Evolutionary conservation across 2,329 filamentous ascomycete species (phyloP).

Genomic region (Rachicladosporium sp.): DNA sequence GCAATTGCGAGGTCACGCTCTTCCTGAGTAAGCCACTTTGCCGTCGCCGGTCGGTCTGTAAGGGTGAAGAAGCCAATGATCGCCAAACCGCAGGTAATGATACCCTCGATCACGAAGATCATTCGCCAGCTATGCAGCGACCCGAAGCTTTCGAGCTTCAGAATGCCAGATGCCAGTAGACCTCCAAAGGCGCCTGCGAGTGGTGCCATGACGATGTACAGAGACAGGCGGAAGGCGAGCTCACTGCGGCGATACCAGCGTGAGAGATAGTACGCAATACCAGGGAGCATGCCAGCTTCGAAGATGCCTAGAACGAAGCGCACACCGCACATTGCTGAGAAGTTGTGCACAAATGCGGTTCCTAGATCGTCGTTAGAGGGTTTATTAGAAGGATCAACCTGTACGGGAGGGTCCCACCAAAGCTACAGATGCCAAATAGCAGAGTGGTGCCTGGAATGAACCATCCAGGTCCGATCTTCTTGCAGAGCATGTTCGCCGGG

Average conservation of each 20-base stretch:
- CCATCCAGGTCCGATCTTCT: constrained; percentile 59
- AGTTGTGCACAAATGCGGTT: constrained; percentile 29
- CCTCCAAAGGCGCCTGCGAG: constrained; percentile 68
- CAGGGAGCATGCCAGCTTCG: constrained; percentile 54
- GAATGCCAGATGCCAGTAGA: constrained; percentile 59
- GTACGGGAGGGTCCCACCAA: constrained; percentile 20
- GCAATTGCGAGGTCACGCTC: constrained; percentile 56
- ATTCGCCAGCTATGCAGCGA: constrained; percentile 31
- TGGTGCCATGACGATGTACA: constrained; percentile 75
- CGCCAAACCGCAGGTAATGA: constrained; percentile 46
- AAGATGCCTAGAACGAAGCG: constrained; percentile 55
- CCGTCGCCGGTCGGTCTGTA: constrained; percentile 58
- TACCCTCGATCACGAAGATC: constrained; percentile 44
- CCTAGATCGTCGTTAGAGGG: constrained; percentile 29
- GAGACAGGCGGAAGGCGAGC: constrained; percentile 65
- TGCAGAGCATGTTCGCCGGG: constrained; percentile 68
- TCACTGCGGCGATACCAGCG: constrained; percentile 79
- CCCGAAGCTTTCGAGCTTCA: constrained; percentile 53
- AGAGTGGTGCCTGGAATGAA: constrained; percentile 69
- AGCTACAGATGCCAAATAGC: constrained; percentile 51
- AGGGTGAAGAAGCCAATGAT: constrained; percentile 52
- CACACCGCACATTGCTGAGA: constrained; percentile 18
- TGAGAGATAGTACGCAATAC: constrained; percentile 46
- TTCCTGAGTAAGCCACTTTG: constrained; percentile 50
- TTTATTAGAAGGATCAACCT: constrained; percentile 40